phyloP scores from a whole-genome alignment of 495 filamentous ascomycete genomes.

The Cetradonia linearis region DNA sequence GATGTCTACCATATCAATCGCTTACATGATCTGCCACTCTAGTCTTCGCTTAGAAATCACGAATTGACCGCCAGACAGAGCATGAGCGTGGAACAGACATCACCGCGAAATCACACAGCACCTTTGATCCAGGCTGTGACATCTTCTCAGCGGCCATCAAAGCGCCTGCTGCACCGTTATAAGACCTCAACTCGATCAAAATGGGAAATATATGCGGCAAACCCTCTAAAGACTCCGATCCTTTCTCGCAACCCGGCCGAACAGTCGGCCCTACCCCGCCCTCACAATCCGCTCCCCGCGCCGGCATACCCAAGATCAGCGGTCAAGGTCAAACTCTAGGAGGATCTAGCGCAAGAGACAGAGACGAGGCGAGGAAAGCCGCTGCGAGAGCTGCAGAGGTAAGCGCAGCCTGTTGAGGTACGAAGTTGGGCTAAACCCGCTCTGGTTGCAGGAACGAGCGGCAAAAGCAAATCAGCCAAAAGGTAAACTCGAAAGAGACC shows the following conservation, averaged over 20 bases:
- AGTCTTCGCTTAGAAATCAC: background rate
- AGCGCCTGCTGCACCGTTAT: background rate
- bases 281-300: conserved; percentile 20
- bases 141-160: background rate
- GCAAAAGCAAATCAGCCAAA: conserved; percentile 35
- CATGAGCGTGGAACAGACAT: background rate
- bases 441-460: conserved; percentile 20
- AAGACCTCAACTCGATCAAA: conserved; percentile 10
- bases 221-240: conserved; percentile 22
- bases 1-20: background rate
- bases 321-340: conserved; percentile 16
- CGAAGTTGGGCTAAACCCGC: background rate
- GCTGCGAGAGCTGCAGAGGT: conserved; percentile 21
- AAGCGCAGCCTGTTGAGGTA: background rate
- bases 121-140: background rate
- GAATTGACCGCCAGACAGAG: background rate
- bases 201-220: conserved; percentile 75
- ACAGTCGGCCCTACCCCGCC: conserved; percentile 45
- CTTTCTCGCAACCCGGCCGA: conserved; percentile 55
- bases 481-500: conserved; percentile 51
- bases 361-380: conserved; percentile 17
- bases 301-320: conserved; percentile 14
- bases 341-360: conserved; percentile 7
- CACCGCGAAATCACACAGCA: background rate
- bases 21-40: background rate